phyloP scores from a whole-genome alignment of 768 basidiomycete species.

The Solioccasus polychromus region DNA sequence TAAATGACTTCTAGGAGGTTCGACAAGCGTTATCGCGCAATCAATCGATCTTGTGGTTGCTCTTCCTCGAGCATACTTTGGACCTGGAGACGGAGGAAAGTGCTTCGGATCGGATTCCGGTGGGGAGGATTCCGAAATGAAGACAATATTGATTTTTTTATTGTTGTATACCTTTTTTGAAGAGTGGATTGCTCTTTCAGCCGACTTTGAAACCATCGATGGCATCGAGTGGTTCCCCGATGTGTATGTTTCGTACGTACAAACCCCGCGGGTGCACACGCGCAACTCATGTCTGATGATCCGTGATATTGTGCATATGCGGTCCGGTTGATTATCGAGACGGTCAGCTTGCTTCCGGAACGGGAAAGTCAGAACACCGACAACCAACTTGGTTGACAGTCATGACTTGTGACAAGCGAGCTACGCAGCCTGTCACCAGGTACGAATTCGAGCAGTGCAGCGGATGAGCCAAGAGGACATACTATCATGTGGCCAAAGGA shows the following conservation, averaged over 20 bases:
- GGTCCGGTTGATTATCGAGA: conserved; percentile 2
- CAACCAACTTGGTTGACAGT: not conserved
- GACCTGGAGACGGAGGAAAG: too few species aligned
- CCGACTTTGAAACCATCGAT: conserved; percentile 6
- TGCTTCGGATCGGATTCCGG: too few species aligned
- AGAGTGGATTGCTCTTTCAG: too few species aligned
- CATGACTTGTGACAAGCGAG: not conserved
- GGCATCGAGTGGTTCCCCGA: not conserved
- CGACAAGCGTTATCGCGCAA: too few species aligned
- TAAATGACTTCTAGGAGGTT: too few species aligned
- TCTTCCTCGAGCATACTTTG: too few species aligned
- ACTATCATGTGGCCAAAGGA: not conserved
- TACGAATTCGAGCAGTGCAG: not conserved
- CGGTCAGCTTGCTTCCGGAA: not conserved
- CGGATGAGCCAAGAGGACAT: not conserved
- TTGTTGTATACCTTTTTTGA: too few species aligned
- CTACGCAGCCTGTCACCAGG: not conserved
- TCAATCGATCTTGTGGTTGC: too few species aligned
- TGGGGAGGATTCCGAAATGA: too few species aligned
- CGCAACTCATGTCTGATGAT: too few species aligned
- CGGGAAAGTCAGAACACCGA: not conserved
- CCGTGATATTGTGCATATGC: too few species aligned
- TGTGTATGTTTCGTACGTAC: not conserved
- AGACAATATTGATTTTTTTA: too few species aligned
- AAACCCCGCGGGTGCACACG: not conserved